A percentile compares a stretch with the other conserved stretches of the same genome.
Evolutionary conservation across 257 asterid genomes (phyloP).

Genomic region (Solanum gracilifrons): DNA sequence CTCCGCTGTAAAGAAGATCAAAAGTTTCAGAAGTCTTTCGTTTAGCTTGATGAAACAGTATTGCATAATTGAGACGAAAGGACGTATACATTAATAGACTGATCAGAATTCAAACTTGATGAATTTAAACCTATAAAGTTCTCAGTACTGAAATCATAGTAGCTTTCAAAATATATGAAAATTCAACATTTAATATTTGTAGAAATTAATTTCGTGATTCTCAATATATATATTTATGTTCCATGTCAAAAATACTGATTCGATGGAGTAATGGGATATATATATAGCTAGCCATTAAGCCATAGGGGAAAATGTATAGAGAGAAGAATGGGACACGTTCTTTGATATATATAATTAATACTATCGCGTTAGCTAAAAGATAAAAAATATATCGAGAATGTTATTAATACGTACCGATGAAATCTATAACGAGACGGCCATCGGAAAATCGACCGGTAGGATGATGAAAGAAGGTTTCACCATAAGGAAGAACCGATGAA

Average conservation of each 20-base stretch:
- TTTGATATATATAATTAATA: not conserved
- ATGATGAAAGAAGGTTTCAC: constrained; percentile 13
- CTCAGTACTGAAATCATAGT: not conserved
- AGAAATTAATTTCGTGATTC: not conserved
- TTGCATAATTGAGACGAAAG: not conserved
- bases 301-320: not conserved
- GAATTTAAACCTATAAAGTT: not conserved
- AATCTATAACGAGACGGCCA: constrained; percentile 17
- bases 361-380: not conserved
- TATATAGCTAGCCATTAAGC: not conserved
- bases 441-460: constrained; percentile 25
- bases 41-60: accelerated
- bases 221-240: not conserved
- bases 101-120: not conserved
- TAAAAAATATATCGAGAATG: not conserved
- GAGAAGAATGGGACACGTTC: not conserved
- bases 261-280: not conserved
- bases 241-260: not conserved
- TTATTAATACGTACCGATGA: not conserved
- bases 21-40: not conserved
- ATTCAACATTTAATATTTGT: not conserved
- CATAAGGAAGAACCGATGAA: constrained; percentile 2
- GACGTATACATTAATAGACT: not conserved
- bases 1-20: constrained; percentile 1
- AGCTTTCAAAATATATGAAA: not conserved